Percentiles rank a stretch among this genome's conserved stretches.
These are phyloP conservation scores for Torulaspora quercuum DNA, from an alignment of 805 yeast species.

Conservation along the genomic window DNA sequence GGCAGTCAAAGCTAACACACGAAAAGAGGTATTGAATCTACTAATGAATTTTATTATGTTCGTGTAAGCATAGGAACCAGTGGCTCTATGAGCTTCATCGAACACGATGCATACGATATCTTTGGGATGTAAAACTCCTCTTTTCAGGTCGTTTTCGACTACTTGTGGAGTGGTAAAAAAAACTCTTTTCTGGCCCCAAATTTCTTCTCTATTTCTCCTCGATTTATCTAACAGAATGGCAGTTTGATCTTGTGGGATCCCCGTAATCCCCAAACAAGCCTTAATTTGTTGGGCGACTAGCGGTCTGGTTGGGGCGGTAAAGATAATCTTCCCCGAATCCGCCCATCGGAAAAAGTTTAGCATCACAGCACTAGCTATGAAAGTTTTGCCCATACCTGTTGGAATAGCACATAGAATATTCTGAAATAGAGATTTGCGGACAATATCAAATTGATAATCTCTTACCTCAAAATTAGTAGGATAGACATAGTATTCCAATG, in stretches of 20 bases:
- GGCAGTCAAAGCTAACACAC: slow-evolving; percentile 87
- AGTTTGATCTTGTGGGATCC: slow-evolving; percentile 70
- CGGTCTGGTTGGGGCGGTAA: slow-evolving; percentile 97
- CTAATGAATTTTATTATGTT: slow-evolving; percentile 69
- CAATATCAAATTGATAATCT: slow-evolving; percentile 85
- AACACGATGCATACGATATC: slow-evolving; percentile 71
- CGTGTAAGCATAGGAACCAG: slow-evolving; percentile 85
- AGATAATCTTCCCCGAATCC: slow-evolving; percentile 69
- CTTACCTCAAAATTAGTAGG: slow-evolving; percentile 83
- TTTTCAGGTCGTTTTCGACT: slow-evolving; percentile 79
- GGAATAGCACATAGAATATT: slow-evolving; percentile 89
- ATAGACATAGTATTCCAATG: slow-evolving; percentile 56
- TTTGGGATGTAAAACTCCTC: slow-evolving; percentile 74
- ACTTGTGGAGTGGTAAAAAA: slow-evolving; percentile 96
- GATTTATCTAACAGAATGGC: slow-evolving; percentile 68
- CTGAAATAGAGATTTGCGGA: slow-evolving; percentile 62
- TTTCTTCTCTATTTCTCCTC: slow-evolving; percentile 59
- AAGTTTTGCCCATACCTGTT: slow-evolving; percentile 96
- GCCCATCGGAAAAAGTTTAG: slow-evolving; percentile 88
- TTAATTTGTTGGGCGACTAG: slow-evolving; percentile 93
- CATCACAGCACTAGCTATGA: slow-evolving; percentile 93
- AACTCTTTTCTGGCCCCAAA: slow-evolving; percentile 76
- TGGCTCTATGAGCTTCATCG: slow-evolving; percentile 95
- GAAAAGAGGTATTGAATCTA: slow-evolving; percentile 59
- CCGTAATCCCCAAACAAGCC: slow-evolving; percentile 85